Conservation (phyloP, 495 filamentous ascomycete genomes). For the Trichoderma gamsii region DNA sequence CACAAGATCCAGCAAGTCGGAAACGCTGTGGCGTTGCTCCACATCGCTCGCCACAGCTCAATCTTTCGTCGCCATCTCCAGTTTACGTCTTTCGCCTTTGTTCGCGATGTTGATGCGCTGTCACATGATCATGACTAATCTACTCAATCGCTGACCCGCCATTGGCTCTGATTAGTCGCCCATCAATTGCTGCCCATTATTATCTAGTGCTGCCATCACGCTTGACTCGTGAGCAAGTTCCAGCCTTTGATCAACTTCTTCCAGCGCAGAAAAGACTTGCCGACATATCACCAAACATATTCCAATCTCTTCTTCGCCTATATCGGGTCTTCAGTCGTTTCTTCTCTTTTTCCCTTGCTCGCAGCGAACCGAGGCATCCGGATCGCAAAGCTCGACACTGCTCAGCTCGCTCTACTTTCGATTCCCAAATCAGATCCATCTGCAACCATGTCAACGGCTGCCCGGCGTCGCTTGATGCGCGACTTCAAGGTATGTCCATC, state of each 20-base stretch:
- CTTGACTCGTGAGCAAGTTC: slow-evolving; percentile 7
- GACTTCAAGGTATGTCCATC: slow-evolving; percentile 80
- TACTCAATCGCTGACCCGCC: not conserved
- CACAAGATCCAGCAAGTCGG: no score
- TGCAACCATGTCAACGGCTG: slow-evolving; percentile 75
- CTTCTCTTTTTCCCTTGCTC: not conserved
- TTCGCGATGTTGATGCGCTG: slow-evolving; percentile 9
- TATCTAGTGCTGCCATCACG: not conserved
- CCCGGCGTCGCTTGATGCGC: slow-evolving; percentile 90
- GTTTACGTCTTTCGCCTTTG: not conserved
- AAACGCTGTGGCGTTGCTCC: not conserved
- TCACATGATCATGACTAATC: slow-evolving; percentile 13
- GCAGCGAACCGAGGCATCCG: no score
- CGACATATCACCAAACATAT: not conserved
- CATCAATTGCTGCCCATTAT: not conserved
- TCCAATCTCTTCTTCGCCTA: not conserved
- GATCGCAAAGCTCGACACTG: not conserved
- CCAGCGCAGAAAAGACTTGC: not conserved
- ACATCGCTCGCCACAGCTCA: not conserved
- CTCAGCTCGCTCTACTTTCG: not conserved
- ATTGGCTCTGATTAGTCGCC: not conserved
- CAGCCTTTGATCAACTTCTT: slow-evolving; percentile 1
- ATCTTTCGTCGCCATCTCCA: not conserved
- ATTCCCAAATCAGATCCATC: not conserved
- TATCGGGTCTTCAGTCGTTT: not conserved